phyloP scores from a whole-genome alignment of 768 basidiomycete genomes.

The Pisolithus tinctorius region DNA sequence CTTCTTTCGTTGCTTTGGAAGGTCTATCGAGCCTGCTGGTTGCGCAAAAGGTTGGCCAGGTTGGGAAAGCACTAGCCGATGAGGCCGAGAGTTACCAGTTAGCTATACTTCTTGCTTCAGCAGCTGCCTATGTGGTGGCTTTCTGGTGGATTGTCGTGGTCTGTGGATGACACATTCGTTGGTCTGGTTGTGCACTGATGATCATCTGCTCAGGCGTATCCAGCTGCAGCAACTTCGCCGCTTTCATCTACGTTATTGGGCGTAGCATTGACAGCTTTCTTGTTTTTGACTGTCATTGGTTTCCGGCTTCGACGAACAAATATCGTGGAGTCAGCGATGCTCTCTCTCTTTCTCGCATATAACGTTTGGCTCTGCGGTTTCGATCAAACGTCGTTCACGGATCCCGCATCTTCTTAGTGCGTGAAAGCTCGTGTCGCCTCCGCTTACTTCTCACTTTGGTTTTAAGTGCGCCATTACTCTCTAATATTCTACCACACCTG shows the following conservation, averaged over 20 bases:
- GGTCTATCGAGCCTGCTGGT: constrained; percentile 80
- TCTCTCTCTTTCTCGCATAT: constrained; percentile 84
- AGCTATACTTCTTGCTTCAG: constrained; percentile 65
- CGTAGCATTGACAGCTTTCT: constrained; percentile 77
- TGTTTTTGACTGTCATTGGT: constrained; percentile 89
- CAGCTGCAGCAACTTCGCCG: constrained; percentile 75
- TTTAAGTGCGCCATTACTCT: constrained; percentile 62
- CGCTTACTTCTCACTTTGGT: constrained; percentile 5
- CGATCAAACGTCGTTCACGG: constrained; percentile 64
- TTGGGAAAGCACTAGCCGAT: constrained; percentile 65
- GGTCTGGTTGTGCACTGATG: constrained; percentile 6
- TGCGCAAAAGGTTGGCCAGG: constrained; percentile 73
- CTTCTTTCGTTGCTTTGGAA: constrained; percentile 76
- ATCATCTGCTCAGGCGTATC: constrained; percentile 53
- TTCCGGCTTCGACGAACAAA: constrained; percentile 86
- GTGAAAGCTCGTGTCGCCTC: constrained; percentile 20
- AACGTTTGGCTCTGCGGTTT: constrained; percentile 88
- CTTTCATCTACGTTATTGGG: constrained; percentile 87
- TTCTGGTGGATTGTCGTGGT: constrained; percentile 86
- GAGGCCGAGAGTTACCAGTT: constrained; percentile 75
- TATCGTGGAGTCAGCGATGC: constrained; percentile 84
- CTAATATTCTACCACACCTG: constrained; percentile 76
- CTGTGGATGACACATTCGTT: constrained; percentile 25
- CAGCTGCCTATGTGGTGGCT: constrained; percentile 72
- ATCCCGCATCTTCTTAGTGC: constrained; percentile 73